Conservation (phyloP, 345 rosid genomes). For the Murraya paniculata region DNA sequence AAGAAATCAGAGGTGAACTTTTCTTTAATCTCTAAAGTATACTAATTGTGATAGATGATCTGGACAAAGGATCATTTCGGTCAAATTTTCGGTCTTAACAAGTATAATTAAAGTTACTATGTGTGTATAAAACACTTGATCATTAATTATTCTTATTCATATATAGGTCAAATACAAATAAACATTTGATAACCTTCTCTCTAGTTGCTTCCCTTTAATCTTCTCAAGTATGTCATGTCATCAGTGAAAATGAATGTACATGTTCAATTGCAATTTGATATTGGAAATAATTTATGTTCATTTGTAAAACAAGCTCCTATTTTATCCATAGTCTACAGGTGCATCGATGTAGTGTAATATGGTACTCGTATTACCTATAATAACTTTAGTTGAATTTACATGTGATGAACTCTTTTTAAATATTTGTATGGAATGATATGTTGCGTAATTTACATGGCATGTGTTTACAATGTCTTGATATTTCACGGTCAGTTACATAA, state of each 20-base stretch:
- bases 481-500: not conserved
- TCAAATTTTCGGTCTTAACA: not conserved
- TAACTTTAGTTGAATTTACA: too few species aligned
- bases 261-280: not conserved
- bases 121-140: not conserved
- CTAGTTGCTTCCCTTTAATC: not conserved
- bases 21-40: conserved; percentile 1
- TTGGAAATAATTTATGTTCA: not conserved
- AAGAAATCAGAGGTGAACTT: conserved; percentile 19
- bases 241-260: not conserved
- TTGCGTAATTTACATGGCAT: too few species aligned
- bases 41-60: not conserved
- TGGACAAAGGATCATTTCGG: not conserved
- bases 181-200: not conserved
- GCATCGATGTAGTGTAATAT: not conserved
- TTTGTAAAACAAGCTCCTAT: not conserved
- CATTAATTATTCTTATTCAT: not conserved
- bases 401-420: too few species aligned
- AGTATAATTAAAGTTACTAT: not conserved
- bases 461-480: not conserved
- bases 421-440: too few species aligned
- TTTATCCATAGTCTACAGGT: not conserved
- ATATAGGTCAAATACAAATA: not conserved
- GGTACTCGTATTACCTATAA: too few species aligned
- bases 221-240: not conserved